Conservation (phyloP, 129 eudicot genomes). For the Ambrosia trifida region DNA sequence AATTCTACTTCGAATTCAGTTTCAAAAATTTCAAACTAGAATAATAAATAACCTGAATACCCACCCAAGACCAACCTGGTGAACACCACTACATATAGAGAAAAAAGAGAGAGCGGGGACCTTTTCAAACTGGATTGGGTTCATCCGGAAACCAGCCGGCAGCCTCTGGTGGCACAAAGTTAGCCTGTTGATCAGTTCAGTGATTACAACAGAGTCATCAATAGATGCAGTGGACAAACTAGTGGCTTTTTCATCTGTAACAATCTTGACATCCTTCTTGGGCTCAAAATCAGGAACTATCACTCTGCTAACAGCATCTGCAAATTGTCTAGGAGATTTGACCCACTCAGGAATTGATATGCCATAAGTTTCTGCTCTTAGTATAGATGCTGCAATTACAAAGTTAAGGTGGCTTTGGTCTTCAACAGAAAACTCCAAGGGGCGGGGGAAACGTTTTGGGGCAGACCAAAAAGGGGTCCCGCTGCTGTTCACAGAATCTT, state of each 20-base stretch:
- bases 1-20: no score
- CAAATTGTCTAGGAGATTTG: constrained; percentile 51
- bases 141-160: constrained; percentile 72
- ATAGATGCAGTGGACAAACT: constrained; percentile 67
- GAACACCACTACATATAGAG: neutral
- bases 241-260: constrained; percentile 87
- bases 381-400: constrained; percentile 66
- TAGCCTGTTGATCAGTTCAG: constrained; percentile 53
- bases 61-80: no score
- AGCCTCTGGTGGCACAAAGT: constrained; percentile 53
- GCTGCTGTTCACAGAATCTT: constrained; percentile 77
- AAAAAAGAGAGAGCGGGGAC: constrained; percentile 27
- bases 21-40: no score
- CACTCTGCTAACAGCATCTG: constrained; percentile 68
- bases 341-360: constrained; percentile 86
- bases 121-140: constrained; percentile 96
- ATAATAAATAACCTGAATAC: no score
- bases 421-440: constrained; percentile 60
- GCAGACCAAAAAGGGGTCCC: constrained; percentile 94
- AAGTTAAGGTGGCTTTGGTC: constrained; percentile 73
- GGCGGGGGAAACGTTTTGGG: constrained; percentile 88
- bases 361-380: constrained; percentile 90
- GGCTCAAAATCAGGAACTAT: constrained; percentile 84
- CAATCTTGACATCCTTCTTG: constrained; percentile 72
- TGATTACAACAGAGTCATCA: constrained; percentile 79